Evolutionary conservation across 176 grass and related monocot genomes (phyloP), one percentile per base, ranked within the genome.

Genomic region (Lolium rigidum): DNA sequence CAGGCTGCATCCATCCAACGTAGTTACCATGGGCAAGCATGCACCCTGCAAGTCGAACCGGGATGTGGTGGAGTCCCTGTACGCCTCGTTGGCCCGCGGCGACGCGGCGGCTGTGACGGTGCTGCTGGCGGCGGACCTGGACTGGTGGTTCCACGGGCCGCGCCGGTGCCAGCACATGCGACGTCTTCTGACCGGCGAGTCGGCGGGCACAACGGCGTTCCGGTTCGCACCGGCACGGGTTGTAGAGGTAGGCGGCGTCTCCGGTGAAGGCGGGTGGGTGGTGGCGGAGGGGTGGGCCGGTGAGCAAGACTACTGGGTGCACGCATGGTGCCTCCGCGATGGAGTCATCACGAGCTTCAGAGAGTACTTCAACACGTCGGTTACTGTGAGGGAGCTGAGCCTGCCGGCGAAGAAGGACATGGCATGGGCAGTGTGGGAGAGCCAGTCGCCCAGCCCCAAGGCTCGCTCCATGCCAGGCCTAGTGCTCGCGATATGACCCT

Each of bases 321-420:
- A 41, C 2, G 39, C 39, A 41, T 41, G 39, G 39, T 41, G 39
- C 39, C 39, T 41, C 39, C 39, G 39, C 39, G 39, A 4, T 20
- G 79, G 80, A 6, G 43, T 84, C 54, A 76, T 87, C 54, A 91
- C 54, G 16, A 17, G 52, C 6, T 87, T 87, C 24, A 38, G 85
- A 11, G 89, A 91, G 74, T 91, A 91, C 65, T 91, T 91, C 66
- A 87, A 91, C 64, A 91, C 85, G 10, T 79, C 76, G 6, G 61
- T 91, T n/a, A 84, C 74, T 3, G 85, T 91, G 9, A 20, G 60
- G 55, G 74, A 91, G 48, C 9, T 90, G 15, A 12, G 67, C 49
- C 72, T 2, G 47, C 20, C 60, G 5, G 16, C 43, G 3, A 50
- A 9, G 73, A 37, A 57, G 66, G 59, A 12, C 2, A 24, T 11